phyloP scores from a whole-genome alignment of 2,329 filamentous ascomycete genomes.

The Penicillium decumbens region DNA sequence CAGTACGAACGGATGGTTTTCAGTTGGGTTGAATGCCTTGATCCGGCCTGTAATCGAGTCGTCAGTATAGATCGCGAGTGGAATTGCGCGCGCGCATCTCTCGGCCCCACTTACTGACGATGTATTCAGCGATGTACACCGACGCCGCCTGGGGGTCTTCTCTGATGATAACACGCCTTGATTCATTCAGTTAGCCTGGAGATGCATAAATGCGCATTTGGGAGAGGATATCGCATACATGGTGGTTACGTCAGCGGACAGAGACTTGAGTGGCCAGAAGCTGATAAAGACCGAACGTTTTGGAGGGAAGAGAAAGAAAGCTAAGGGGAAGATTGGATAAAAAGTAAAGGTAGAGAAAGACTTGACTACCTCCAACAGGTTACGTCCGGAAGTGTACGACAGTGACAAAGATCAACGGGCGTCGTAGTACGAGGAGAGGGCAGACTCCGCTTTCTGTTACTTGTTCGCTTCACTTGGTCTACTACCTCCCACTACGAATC shows the following conservation, averaged over 20 bases:
- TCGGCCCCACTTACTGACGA: constrained; percentile 55
- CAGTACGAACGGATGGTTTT: constrained; percentile 71
- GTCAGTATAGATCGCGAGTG: not conserved
- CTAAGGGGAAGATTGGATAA: constrained; percentile 1
- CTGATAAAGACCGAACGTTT: not conserved
- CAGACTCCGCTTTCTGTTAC: constrained; percentile 2
- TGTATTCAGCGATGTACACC: constrained; percentile 74
- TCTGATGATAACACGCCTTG: constrained; percentile 78
- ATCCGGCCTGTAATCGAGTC: constrained; percentile 58
- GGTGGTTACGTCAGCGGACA: constrained; percentile 28
- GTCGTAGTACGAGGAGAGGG: constrained; percentile 11
- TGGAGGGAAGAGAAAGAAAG: constrained; percentile 1
- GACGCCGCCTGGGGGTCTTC: constrained; percentile 66
- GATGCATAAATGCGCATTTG: not conserved
- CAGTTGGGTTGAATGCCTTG: constrained; percentile 68
- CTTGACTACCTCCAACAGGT: constrained; percentile 21
- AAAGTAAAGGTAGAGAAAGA: constrained; percentile 5
- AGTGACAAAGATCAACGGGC: constrained; percentile 19
- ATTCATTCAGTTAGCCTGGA: constrained; percentile 8
- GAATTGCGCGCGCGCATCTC: not conserved
- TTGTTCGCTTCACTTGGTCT: constrained; percentile 3
- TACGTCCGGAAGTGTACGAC: constrained; percentile 27
- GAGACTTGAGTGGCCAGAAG: not conserved
- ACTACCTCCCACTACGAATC: constrained; percentile 7
- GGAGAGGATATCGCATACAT: constrained; percentile 21